Evolutionary conservation across 345 rosid species (phyloP).

Genomic region (Adansonia digitata): DNA sequence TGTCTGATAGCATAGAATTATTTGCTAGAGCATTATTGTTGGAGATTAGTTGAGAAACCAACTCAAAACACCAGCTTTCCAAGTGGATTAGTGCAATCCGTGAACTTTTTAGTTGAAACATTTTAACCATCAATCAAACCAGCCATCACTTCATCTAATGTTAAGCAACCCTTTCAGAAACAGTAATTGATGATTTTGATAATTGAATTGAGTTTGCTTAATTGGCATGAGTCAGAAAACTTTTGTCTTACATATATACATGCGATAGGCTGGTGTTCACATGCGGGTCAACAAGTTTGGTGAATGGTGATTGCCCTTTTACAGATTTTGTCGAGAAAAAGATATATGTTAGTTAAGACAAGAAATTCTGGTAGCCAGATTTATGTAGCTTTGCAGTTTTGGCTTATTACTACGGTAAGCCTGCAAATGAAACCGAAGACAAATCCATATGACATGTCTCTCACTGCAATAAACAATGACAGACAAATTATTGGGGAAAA

Average conservation of each 20-base stretch:
- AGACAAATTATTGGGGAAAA: neutral
- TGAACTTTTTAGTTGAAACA: constrained; percentile 10
- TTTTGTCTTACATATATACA: neutral
- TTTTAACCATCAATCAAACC: neutral
- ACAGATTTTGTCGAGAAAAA: constrained; percentile 3
- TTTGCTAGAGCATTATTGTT: neutral
- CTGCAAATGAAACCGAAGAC: neutral
- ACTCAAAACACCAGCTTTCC: neutral
- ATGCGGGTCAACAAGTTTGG: constrained; percentile 3
- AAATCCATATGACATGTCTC: neutral
- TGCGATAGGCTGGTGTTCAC: neutral
- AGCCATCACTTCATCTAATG: neutral
- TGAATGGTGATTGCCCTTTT: neutral
- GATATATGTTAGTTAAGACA: neutral
- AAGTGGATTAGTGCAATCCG: neutral
- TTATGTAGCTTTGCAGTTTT: neutral
- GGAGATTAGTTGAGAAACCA: constrained; percentile 10
- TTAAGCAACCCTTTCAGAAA: neutral
- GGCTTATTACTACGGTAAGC: neutral
- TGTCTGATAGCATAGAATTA: neutral
- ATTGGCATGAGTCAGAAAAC: neutral
- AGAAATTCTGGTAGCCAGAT: neutral
- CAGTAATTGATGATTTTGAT: neutral
- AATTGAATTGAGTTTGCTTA: neutral
- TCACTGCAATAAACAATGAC: neutral